Conservation (phyloP, 345 rosid species). For the Clausena lansium region DNA sequence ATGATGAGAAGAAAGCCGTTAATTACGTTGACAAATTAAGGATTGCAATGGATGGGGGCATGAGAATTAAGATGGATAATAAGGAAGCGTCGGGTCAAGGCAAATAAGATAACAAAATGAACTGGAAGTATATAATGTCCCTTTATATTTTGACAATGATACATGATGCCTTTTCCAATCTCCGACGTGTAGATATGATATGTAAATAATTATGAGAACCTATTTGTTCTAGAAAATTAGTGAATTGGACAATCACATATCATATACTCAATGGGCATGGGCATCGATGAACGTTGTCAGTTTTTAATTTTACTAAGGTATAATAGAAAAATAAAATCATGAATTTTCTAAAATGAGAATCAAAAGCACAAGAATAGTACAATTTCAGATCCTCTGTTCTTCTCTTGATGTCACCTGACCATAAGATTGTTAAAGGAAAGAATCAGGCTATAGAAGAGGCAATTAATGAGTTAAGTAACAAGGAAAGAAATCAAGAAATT, state of each 20-base stretch:
- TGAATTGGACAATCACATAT: background rate
- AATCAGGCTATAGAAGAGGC: too few relatives aligned
- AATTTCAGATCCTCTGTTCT: constrained; percentile 39
- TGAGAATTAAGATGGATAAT: background rate
- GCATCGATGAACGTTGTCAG: background rate
- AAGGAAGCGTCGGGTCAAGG: background rate
- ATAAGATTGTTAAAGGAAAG: too few relatives aligned
- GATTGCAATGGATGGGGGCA: background rate
- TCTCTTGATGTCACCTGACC: constrained; percentile 51
- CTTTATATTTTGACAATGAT: background rate
- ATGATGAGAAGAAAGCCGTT: constrained; percentile 11
- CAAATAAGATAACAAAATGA: background rate
- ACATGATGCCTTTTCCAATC: background rate
- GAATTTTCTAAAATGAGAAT: background rate
- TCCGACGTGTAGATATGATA: background rate
- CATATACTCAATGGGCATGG: background rate
- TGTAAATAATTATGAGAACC: background rate
- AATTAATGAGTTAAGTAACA: too few relatives aligned
- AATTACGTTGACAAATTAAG: background rate
- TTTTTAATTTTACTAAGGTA: background rate
- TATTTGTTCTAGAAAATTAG: background rate
- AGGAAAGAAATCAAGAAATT: too few relatives aligned
- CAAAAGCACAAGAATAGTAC: constrained; percentile 26
- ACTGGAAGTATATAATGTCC: background rate
- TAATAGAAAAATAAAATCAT: background rate